Evolutionary conservation across 352 stramenopile species (phyloP).

Genomic region (Blastocystis sp.): DNA sequence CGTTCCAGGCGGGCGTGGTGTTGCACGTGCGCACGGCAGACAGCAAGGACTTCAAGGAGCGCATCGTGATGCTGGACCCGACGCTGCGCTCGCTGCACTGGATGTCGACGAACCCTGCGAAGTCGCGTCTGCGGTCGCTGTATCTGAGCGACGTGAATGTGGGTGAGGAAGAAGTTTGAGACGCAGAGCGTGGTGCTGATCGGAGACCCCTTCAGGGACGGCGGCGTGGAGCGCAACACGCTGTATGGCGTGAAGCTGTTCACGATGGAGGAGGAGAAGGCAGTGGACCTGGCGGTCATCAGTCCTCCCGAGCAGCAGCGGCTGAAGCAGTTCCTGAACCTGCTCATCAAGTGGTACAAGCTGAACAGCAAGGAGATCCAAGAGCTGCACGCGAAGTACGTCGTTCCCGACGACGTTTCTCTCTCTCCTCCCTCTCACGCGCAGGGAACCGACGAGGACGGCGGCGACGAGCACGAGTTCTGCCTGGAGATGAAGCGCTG

Average conservation of each 20-base stretch:
- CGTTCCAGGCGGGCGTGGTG: not conserved
- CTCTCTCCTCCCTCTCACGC: not conserved
- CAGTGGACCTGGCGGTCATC: not conserved
- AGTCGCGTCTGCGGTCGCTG: not conserved
- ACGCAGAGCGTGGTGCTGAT: not conserved
- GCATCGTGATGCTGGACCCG: not conserved
- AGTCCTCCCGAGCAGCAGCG: not conserved
- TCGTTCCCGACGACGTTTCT: not conserved
- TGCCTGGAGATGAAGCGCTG: not conserved
- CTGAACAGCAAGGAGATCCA: not conserved
- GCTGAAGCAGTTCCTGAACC: slow-evolving; percentile 24
- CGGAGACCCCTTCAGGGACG: not conserved
- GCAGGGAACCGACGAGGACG: not conserved
- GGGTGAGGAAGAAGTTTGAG: not conserved
- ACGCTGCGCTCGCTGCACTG: not conserved
- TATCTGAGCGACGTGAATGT: slow-evolving; percentile 12
- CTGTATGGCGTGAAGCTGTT: slow-evolving; percentile 8
- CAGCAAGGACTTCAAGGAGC: slow-evolving; percentile 35
- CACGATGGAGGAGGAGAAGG: not conserved
- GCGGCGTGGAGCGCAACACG: not conserved
- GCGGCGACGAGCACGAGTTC: not conserved
- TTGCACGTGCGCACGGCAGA: not conserved
- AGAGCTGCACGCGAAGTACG: not conserved
- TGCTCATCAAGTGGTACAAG: slow-evolving; percentile 15
- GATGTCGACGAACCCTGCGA: not conserved